These are phyloP conservation scores for Debaryomyces fabryi DNA, from an alignment of 1,139 yeast genomes.

Conservation along the genomic window DNA sequence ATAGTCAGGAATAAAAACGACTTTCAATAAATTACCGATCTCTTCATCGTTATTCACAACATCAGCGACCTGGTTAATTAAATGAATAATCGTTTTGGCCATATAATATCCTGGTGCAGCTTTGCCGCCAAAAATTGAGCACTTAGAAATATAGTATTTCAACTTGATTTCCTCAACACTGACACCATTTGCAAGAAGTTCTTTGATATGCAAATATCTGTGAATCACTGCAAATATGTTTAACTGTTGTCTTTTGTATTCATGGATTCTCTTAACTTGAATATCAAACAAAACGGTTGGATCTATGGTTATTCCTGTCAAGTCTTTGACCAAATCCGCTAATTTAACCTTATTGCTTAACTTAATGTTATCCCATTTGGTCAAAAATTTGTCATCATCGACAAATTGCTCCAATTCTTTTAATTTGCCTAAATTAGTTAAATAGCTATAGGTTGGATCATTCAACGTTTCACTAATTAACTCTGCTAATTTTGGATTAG, in stretches of 20 bases:
- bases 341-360: conserved; percentile 67
- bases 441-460: conserved; percentile 60
- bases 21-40: conserved; percentile 76
- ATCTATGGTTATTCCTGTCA: conserved; percentile 70
- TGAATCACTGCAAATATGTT: conserved; percentile 87
- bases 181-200: conserved; percentile 52
- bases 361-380: conserved; percentile 74
- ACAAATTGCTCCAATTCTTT: conserved; percentile 68
- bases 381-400: conserved; percentile 69
- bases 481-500: conserved; percentile 77
- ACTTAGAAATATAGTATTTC: conserved; percentile 70
- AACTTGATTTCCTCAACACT: conserved; percentile 59
- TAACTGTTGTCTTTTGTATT: conserved; percentile 92
- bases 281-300: conserved; percentile 81
- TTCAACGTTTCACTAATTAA: conserved; percentile 75
- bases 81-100: conserved; percentile 88
- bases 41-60: conserved; percentile 80
- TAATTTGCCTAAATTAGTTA: conserved; percentile 69
- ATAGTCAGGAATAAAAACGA: conserved; percentile 87
- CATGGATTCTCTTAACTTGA: conserved; percentile 94
- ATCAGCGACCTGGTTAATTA: conserved; percentile 78
- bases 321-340: conserved; percentile 67
- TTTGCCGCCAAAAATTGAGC: conserved; percentile 87
- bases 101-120: conserved; percentile 97
- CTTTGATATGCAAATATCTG: conserved; percentile 77